Conservation (phyloP, 139 green algal genomes). For the Closterium sp. region DNA sequence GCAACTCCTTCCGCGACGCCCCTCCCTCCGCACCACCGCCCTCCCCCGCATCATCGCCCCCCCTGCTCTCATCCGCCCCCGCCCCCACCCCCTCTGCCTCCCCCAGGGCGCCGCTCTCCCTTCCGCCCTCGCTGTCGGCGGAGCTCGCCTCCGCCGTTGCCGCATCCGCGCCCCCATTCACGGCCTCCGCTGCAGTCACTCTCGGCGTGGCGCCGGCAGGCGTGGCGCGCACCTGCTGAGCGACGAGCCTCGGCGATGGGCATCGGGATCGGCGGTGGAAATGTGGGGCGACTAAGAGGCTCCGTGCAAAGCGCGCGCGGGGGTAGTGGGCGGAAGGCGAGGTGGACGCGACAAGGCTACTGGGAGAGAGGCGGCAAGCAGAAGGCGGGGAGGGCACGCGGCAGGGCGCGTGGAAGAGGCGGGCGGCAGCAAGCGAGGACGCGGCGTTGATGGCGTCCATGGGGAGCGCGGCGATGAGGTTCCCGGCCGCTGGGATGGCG, state of each 20-base stretch:
- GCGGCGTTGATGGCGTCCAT: not conserved
- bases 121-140: not conserved
- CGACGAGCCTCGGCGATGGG: not conserved
- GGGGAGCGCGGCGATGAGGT: no score
- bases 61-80: not conserved
- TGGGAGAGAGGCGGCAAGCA: not conserved
- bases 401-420: not conserved
- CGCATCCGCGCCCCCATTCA: not conserved
- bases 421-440: not conserved
- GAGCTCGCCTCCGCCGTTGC: not conserved
- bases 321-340: not conserved
- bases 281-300: not conserved
- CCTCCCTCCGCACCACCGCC: not conserved
- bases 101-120: no score
- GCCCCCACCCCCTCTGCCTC: not conserved
- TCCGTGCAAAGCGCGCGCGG: not conserved
- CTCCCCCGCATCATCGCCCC: not conserved
- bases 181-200: not conserved
- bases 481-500: no score
- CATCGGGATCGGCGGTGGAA: not conserved
- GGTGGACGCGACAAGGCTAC: not conserved
- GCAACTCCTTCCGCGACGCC: not conserved
- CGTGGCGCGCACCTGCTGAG: not conserved
- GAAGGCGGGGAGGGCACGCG: not conserved
- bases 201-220: not conserved